phyloP scores from a whole-genome alignment of 768 basidiomycete species.

The Lactarius indigo region DNA sequence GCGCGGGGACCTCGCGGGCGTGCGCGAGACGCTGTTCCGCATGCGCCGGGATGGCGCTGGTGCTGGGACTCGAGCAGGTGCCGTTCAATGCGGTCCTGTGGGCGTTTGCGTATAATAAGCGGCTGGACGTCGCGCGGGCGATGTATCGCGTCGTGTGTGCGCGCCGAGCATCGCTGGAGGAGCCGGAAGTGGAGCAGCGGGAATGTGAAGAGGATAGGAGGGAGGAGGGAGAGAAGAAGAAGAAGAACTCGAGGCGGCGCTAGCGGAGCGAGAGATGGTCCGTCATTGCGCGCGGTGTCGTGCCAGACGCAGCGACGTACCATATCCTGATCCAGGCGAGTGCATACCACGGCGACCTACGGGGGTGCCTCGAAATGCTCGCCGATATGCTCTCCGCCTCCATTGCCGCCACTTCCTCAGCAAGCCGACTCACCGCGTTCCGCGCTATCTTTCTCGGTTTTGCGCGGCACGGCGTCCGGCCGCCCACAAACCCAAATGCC shows the following conservation, averaged over 20 bases:
- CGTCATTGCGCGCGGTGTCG: constrained; percentile 38
- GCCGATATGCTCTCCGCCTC: constrained; percentile 55
- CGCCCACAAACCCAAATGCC: constrained; percentile 19
- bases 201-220: constrained; percentile 35
- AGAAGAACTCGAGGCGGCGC: constrained; percentile 35
- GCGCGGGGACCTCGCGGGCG: constrained; percentile 45
- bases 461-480: constrained; percentile 46
- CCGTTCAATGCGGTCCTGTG: constrained; percentile 69
- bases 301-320: constrained; percentile 66
- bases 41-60: constrained; percentile 39
- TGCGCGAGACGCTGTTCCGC: constrained; percentile 52
- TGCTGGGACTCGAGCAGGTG: constrained; percentile 54
- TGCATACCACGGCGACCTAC: constrained; percentile 68
- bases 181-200: constrained; percentile 32
- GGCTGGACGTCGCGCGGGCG: constrained; percentile 50
- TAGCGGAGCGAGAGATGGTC: constrained; percentile 46
- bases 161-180: neutral
- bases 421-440: constrained; percentile 44
- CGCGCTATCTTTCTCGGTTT: constrained; percentile 77
- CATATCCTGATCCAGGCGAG: constrained; percentile 63
- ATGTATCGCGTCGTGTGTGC: constrained; percentile 53
- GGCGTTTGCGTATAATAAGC: constrained; percentile 55
- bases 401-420: constrained; percentile 31
- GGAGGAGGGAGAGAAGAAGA: constrained; percentile 31
- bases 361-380: constrained; percentile 52